Percentiles rank a stretch among this genome's conserved stretches.
phyloP scores from a whole-genome alignment of 495 filamentous ascomycete genomes.

The Terfezia boudieri region DNA sequence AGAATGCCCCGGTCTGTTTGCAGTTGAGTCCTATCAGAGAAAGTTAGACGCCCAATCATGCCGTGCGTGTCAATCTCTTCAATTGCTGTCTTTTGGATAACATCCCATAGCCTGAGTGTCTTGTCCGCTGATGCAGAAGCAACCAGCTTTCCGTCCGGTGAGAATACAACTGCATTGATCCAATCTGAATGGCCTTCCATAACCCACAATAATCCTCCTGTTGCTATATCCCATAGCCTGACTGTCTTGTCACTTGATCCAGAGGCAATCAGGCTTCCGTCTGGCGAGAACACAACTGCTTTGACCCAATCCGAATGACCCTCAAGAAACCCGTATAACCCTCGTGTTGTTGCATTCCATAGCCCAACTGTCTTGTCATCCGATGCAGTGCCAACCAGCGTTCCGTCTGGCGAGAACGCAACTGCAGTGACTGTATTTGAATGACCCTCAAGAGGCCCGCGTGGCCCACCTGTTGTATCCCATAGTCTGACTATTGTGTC shows the following conservation, averaged over 20 bases:
- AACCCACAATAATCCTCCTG: neutral
- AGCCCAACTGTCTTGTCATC: slow-evolving; percentile 4
- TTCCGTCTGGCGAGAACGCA: slow-evolving; percentile 15
- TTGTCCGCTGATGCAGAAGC: slow-evolving; percentile 19
- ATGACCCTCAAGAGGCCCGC: slow-evolving; percentile 4
- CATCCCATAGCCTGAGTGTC: slow-evolving; percentile 21
- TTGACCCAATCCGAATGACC: too few relatives aligned
- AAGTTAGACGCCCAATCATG: too few relatives aligned
- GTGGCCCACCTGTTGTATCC: slow-evolving; percentile 10
- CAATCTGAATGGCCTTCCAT: neutral
- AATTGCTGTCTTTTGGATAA: too few relatives aligned
- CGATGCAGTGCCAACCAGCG: slow-evolving; percentile 8
- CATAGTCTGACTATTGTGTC: slow-evolving; percentile 22
- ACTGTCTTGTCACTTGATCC: neutral
- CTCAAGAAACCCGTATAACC: too few relatives aligned
- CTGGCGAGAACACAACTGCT: too few relatives aligned
- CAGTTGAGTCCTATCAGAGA: too few relatives aligned
- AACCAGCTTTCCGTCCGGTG: slow-evolving; percentile 19
- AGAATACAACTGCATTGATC: slow-evolving; percentile 21
- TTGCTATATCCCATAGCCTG: neutral
- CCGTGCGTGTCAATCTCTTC: too few relatives aligned
- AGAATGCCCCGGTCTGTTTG: too few relatives aligned
- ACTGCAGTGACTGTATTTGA: neutral
- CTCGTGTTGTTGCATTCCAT: neutral
- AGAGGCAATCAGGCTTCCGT: too few relatives aligned